Conservation (phyloP, 2,329 filamentous ascomycete genomes). For the Ilyonectria robusta region DNA sequence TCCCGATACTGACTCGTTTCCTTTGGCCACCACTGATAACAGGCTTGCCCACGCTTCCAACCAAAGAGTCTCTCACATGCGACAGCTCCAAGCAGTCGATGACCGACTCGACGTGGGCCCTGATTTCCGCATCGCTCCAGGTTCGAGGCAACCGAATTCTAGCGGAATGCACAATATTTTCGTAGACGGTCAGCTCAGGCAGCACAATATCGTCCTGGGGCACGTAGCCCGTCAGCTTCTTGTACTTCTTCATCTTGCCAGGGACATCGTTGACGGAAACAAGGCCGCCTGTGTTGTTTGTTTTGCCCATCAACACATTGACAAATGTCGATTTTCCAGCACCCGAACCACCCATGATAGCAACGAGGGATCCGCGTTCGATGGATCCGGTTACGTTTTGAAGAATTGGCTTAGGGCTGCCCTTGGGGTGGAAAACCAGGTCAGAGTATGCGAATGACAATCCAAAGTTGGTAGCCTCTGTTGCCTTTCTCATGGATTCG, state of each 20-base stretch:
- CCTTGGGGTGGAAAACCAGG: slow-evolving; percentile 64
- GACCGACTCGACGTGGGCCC: slow-evolving; percentile 68
- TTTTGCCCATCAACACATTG: slow-evolving; percentile 74
- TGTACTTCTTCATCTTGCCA: slow-evolving; percentile 65
- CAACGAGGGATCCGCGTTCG: slow-evolving; percentile 67
- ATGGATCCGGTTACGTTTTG: slow-evolving; percentile 69
- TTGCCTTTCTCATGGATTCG: slow-evolving; percentile 66
- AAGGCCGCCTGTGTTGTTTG: slow-evolving; percentile 62
- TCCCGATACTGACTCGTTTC: slow-evolving; percentile 71
- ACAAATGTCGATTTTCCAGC: slow-evolving; percentile 73
- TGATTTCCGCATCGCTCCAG: slow-evolving; percentile 65
- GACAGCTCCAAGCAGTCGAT: slow-evolving; percentile 67
- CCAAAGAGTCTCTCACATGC: slow-evolving; percentile 65
- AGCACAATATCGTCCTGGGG: slow-evolving; percentile 74
- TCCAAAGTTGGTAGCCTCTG: slow-evolving; percentile 65
- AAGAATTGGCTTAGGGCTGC: slow-evolving; percentile 61
- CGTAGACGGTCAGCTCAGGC: slow-evolving; percentile 71
- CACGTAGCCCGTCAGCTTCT: slow-evolving; percentile 73
- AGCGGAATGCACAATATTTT: slow-evolving; percentile 74
- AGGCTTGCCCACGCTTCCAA: slow-evolving; percentile 65
- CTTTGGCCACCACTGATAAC: slow-evolving; percentile 71
- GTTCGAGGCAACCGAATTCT: slow-evolving; percentile 66
- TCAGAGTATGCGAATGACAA: slow-evolving; percentile 67
- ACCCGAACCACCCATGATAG: slow-evolving; percentile 73
- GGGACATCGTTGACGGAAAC: slow-evolving; percentile 68